Conservation (phyloP, 148 eudicot species). For the Pouteria glomerata region DNA sequence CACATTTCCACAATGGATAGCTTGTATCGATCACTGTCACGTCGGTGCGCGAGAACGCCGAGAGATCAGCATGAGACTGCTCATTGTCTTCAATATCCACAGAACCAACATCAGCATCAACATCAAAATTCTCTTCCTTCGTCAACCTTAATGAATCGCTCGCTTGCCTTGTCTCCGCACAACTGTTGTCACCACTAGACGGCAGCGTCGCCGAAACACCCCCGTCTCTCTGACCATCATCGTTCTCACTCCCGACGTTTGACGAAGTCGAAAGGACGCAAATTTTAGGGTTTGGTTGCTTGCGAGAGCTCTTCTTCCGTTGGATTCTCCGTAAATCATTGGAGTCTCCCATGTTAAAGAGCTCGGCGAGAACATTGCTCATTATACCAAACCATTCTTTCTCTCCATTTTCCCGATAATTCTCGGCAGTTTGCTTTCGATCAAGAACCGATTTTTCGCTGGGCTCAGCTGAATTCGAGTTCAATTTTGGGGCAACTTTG, state of each 20-base stretch:
- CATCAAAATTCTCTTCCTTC: slow-evolving; percentile 8
- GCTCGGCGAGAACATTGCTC: slow-evolving; percentile 40
- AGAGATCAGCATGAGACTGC: slow-evolving; percentile 30
- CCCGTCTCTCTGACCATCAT: slow-evolving; percentile 23
- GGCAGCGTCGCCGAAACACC: slow-evolving; percentile 11
- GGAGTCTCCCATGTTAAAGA: slow-evolving; percentile 54
- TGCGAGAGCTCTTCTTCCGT: slow-evolving; percentile 42
- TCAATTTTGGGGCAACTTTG: not conserved
- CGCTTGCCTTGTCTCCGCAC: slow-evolving; percentile 10
- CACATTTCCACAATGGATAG: slow-evolving; percentile 52
- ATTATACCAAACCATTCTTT: slow-evolving; percentile 18
- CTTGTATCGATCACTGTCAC: slow-evolving; percentile 85
- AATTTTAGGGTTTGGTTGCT: slow-evolving; percentile 64
- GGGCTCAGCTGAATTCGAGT: slow-evolving; percentile 13
- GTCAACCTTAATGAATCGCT: slow-evolving; percentile 15
- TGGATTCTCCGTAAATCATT: slow-evolving; percentile 21
- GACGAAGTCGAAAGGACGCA: slow-evolving; percentile 18
- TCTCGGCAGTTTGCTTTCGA: not conserved
- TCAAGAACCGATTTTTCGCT: not conserved
- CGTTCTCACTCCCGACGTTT: slow-evolving; percentile 8
- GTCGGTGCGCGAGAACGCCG: slow-evolving; percentile 58
- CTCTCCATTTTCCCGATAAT: slow-evolving; percentile 14
- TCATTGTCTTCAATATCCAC: slow-evolving; percentile 30
- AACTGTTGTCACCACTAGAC: slow-evolving; percentile 35
- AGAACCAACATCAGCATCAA: not conserved